Evolutionary conservation across 371 early-diverging fungal genomes (phyloP).

Genomic region (Blyttiomyces sp.): DNA sequence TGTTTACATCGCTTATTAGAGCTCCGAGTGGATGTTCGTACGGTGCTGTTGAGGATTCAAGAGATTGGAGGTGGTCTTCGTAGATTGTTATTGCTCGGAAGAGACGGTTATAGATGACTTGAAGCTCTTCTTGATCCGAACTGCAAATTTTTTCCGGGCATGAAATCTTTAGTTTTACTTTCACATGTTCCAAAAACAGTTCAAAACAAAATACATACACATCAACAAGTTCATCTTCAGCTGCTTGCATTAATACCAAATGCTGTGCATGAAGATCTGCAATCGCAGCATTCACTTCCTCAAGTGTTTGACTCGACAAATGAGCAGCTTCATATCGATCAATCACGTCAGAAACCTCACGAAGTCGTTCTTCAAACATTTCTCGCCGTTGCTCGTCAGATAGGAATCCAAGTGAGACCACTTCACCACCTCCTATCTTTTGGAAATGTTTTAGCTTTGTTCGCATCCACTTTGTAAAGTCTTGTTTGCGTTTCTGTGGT

Average conservation of each 20-base stretch:
- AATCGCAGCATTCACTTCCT: slow-evolving; percentile 35
- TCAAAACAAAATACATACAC: slow-evolving; percentile 19
- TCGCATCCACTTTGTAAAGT: slow-evolving; percentile 49
- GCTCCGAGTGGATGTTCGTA: neutral
- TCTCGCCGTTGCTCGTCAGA: slow-evolving; percentile 44
- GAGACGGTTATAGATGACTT: slow-evolving; percentile 29
- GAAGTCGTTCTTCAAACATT: slow-evolving; percentile 40
- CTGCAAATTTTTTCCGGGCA: slow-evolving; percentile 6
- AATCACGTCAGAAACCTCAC: slow-evolving; percentile 31
- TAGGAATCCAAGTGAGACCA: slow-evolving; percentile 33
- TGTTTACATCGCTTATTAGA: neutral
- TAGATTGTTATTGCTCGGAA: slow-evolving; percentile 47
- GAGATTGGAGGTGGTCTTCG: slow-evolving; percentile 34
- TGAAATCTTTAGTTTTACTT: too few species aligned
- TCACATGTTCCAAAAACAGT: too few species aligned
- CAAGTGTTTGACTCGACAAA: slow-evolving; percentile 27
- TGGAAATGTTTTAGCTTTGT: slow-evolving; percentile 39
- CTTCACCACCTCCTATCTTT: slow-evolving; percentile 36
- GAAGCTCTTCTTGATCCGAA: slow-evolving; percentile 40
- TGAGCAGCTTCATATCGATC: slow-evolving; percentile 36
- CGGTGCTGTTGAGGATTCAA: neutral
- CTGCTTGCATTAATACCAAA: slow-evolving; percentile 34
- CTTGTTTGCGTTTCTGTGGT: slow-evolving; percentile 44
- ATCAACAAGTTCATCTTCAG: slow-evolving; percentile 46
- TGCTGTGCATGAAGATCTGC: slow-evolving; percentile 41